Evolutionary conservation across 257 asterid species (phyloP), one percentile per base, ranked within the genome.

Genomic region (Apocynum venetum): DNA sequence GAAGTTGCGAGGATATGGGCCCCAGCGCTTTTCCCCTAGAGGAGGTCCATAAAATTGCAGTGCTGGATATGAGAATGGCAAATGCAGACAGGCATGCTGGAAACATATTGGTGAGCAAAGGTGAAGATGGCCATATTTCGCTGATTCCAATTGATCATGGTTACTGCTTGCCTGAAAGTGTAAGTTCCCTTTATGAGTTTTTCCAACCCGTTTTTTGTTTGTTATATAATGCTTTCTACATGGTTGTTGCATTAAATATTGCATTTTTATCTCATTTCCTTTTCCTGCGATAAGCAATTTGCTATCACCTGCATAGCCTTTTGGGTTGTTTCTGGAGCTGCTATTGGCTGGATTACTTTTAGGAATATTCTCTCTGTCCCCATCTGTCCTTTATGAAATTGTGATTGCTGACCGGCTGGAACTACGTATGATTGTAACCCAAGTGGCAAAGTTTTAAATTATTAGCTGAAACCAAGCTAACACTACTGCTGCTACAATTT

Each of bases 71-170:
- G 85, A 87, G 98, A 86, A 81, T 93, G 90, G 97, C 97, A 0
- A 93, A 93, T 82, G 94, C 96, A 15, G 97, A 93, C 83, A 89
- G 98, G 83, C 98, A 93, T 85, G 90, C 92, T 64, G 98, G 98
- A 77, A 93, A 93, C 85, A 92, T 93, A 78, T 83, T 93, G 81
- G 80, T 89, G 81, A 82, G 86, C 75, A 93, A 85, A 85, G 89
- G 86, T 66, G 94, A 88, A 74, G 97, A 86, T 74, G 96, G 93
- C 70, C 83, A 70, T 78, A 89, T 84, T 53, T 78, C 83, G 81
- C 92, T 94, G 69, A 87, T 94, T 82, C 97, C 98, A 25, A 92
- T 94, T 49, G 98, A 94, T 88, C 98, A 94, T 56, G 98, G 98
- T 69, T 94, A 94, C 83, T 94, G 98, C 92, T 89, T 94, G 94